A percentile compares a stretch with the other conserved stretches of the same genome.
phyloP scores from a whole-genome alignment of 2,329 filamentous ascomycete genomes.

The Claviceps quebecensis region DNA sequence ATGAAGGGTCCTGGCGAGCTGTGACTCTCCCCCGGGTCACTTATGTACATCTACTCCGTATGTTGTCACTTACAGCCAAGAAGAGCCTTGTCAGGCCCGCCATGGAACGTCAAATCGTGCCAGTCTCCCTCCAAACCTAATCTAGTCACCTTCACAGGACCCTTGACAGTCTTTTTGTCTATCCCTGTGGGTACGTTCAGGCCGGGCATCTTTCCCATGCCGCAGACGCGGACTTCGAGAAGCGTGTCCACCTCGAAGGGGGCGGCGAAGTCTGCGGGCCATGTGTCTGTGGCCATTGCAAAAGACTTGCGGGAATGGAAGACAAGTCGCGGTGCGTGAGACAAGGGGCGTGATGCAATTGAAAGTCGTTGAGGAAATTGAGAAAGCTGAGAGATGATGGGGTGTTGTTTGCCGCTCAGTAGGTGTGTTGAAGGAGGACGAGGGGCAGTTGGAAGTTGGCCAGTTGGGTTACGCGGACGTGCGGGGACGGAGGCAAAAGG shows the following conservation, averaged over 20 bases:
- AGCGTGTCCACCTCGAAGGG: slow-evolving; percentile 35
- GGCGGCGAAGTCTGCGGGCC: slow-evolving; percentile 20
- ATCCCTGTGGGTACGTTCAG: slow-evolving; percentile 41
- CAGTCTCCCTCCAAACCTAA: slow-evolving; percentile 45
- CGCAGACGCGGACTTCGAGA: slow-evolving; percentile 41
- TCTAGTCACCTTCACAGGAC: slow-evolving; percentile 29
- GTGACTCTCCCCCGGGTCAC: too few species aligned
- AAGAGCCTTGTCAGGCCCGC: slow-evolving; percentile 49
- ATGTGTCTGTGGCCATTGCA: slow-evolving; percentile 1
- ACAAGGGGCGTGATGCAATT: background rate
- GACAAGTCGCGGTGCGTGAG: background rate
- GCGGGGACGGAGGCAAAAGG: too few species aligned
- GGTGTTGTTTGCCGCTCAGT: too few species aligned
- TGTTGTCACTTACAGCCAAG: slow-evolving; percentile 32
- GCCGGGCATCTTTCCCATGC: slow-evolving; percentile 39
- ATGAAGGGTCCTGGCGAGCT: too few species aligned
- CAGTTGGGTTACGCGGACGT: too few species aligned
- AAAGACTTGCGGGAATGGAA: background rate
- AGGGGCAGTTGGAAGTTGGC: too few species aligned
- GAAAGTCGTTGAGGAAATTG: background rate
- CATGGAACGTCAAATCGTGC: slow-evolving; percentile 48
- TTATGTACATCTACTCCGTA: background rate
- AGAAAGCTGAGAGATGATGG: background rate
- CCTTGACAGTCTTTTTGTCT: slow-evolving; percentile 32
- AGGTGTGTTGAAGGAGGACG: too few species aligned